Evolutionary conservation across 169 alveolate genomes (phyloP).

Genomic region (Hammondia hammondi): DNA sequence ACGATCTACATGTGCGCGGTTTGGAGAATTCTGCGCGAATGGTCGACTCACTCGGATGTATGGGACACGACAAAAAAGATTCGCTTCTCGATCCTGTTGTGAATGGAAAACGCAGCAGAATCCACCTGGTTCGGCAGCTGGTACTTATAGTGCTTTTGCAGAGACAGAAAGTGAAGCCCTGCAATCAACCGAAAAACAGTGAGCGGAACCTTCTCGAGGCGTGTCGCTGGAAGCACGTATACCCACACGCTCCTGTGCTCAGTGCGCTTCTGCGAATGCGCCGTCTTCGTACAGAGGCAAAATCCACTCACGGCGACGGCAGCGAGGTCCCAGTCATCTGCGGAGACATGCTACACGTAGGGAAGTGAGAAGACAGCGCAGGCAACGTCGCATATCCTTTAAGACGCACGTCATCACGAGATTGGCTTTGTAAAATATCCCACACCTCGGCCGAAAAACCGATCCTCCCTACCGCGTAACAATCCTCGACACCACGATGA

Average conservation of each 20-base stretch:
- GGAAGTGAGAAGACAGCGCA: neutral
- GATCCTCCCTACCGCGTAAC: neutral
- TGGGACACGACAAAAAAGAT: slow-evolving; percentile 17
- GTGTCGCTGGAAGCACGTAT: too few species aligned
- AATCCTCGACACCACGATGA: neutral
- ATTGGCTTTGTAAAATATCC: neutral
- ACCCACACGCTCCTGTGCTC: too few species aligned
- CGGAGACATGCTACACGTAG: too few species aligned
- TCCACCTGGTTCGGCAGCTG: slow-evolving; percentile 38
- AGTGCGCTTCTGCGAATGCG: too few species aligned
- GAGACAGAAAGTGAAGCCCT: slow-evolving; percentile 20
- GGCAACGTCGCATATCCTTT: neutral
- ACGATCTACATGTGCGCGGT: too few species aligned
- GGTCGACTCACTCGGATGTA: neutral
- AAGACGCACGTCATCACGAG: neutral
- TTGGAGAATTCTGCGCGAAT: neutral
- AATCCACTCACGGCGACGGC: too few species aligned
- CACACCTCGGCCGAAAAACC: neutral
- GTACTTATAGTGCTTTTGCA: slow-evolving; percentile 38
- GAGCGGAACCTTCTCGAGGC: too few species aligned
- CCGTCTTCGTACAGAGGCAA: too few species aligned
- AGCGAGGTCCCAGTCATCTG: too few species aligned
- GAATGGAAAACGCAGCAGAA: slow-evolving; percentile 31
- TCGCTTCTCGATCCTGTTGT: slow-evolving; percentile 5
- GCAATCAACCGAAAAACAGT: neutral